Evolutionary conservation across 2,329 filamentous ascomycete genomes (phyloP).

Genomic region (Leptodontidium sp.): DNA sequence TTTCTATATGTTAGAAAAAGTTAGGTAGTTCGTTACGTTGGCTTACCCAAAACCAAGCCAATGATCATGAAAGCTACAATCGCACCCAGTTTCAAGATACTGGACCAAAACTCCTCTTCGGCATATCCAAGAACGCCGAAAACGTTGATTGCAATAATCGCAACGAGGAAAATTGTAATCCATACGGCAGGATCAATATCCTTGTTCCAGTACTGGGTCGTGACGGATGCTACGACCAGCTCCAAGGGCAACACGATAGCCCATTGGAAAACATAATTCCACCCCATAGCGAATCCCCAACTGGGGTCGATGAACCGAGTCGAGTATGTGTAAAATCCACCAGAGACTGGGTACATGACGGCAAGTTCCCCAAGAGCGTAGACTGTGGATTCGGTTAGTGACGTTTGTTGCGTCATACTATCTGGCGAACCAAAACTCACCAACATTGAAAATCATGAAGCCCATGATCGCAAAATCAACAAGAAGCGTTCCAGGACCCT

Average conservation of each 20-base stretch:
- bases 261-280: slow-evolving; percentile 92
- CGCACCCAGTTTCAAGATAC: slow-evolving; percentile 83
- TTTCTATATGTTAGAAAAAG: slow-evolving; percentile 28
- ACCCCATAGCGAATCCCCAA: slow-evolving; percentile 94
- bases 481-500: slow-evolving; percentile 77
- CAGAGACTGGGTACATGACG: slow-evolving; percentile 86
- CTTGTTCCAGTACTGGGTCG: slow-evolving; percentile 80
- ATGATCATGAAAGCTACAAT: slow-evolving; percentile 85
- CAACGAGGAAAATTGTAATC: slow-evolving; percentile 79
- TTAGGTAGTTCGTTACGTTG: not conserved
- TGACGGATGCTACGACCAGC: slow-evolving; percentile 84
- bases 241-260: slow-evolving; percentile 83
- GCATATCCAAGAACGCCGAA: slow-evolving; percentile 89
- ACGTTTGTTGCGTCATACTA: slow-evolving; percentile 7
- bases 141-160: slow-evolving; percentile 83
- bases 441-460: slow-evolving; percentile 74
- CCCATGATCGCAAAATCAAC: slow-evolving; percentile 81
- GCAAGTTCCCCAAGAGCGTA: slow-evolving; percentile 91
- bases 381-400: slow-evolving; percentile 67
- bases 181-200: slow-evolving; percentile 68
- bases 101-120: slow-evolving; percentile 87
- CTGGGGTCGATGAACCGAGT: slow-evolving; percentile 93
- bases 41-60: slow-evolving; percentile 32
- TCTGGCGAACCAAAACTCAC: slow-evolving; percentile 15
- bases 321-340: slow-evolving; percentile 89